Evolutionary conservation across 495 filamentous ascomycete species (phyloP).

Genomic region (Corynascus novoguineensis): DNA sequence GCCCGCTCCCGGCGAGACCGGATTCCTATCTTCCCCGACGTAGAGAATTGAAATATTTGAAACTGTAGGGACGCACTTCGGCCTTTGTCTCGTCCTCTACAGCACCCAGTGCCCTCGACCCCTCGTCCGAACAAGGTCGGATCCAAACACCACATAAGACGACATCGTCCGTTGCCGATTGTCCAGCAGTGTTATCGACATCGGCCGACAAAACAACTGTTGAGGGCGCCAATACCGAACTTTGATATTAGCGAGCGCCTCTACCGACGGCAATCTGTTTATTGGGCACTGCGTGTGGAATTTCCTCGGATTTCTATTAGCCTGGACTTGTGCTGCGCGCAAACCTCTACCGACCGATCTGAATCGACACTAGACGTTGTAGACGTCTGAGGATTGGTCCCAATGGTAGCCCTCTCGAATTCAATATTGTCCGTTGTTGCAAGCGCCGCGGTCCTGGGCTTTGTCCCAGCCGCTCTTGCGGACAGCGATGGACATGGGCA

Average conservation of each 20-base stretch:
- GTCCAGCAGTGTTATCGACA: not conserved
- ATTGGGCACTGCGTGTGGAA: too few species aligned
- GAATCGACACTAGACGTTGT: too few species aligned
- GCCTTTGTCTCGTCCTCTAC: not conserved
- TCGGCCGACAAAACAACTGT: not conserved
- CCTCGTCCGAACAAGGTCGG: not conserved
- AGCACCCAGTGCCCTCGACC: not conserved
- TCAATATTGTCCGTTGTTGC: conserved; percentile 20
- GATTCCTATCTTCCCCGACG: not conserved
- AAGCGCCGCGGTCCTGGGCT: conserved; percentile 29
- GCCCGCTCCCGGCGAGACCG: conserved; percentile 1
- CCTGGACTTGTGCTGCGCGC: too few species aligned
- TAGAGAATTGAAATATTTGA: not conserved
- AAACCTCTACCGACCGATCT: not conserved
- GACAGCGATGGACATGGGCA: conserved; percentile 38
- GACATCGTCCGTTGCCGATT: not conserved
- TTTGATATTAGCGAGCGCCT: not conserved
- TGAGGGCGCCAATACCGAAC: not conserved
- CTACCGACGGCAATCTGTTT: not conserved
- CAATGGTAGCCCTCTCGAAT: conserved; percentile 23
- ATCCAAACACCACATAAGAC: not conserved
- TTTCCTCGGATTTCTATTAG: too few species aligned
- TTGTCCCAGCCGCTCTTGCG: conserved; percentile 37
- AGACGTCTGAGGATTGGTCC: not conserved
- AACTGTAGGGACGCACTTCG: not conserved